Evolutionary conservation across 148 eudicot species (phyloP).

Genomic region (Simmondsia chinensis): DNA sequence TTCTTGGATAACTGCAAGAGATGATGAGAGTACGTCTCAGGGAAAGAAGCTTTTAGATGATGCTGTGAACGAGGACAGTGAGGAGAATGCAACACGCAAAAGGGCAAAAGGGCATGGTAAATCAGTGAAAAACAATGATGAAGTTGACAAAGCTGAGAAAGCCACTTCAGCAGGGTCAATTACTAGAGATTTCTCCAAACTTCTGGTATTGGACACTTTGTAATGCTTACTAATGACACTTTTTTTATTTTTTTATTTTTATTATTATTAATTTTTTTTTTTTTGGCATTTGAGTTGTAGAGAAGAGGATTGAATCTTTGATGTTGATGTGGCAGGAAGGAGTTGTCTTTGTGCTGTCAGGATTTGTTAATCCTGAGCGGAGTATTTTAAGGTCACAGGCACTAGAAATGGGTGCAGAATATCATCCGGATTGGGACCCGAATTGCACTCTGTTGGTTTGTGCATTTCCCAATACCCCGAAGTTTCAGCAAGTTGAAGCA

Average conservation of each 20-base stretch:
- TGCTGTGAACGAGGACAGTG: conserved; percentile 13
- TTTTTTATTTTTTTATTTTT: background rate
- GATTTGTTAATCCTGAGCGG: conserved; percentile 95
- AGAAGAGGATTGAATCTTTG: conserved; percentile 1
- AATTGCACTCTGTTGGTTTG: conserved; percentile 85
- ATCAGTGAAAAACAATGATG: conserved; percentile 10
- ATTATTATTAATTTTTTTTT: background rate
- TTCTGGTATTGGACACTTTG: conserved; percentile 48
- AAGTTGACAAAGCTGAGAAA: conserved; percentile 12
- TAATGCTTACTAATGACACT: too few relatives aligned
- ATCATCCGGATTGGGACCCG: conserved; percentile 78
- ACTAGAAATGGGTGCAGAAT: conserved; percentile 93
- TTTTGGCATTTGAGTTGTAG: background rate
- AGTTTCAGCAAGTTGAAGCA: conserved; percentile 85
- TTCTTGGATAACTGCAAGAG: conserved; percentile 86
- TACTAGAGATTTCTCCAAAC: conserved; percentile 37
- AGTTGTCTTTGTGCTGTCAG: conserved; percentile 81
- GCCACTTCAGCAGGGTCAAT: conserved; percentile 25
- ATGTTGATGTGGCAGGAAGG: conserved; percentile 61
- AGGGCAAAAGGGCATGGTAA: conserved; percentile 21
- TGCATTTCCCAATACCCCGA: conserved; percentile 88
- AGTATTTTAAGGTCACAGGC: conserved; percentile 74
- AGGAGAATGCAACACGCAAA: conserved; percentile 10
- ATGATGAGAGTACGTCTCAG: conserved; percentile 17
- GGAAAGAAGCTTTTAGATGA: conserved; percentile 21